Evolutionary conservation across 257 asterid species (phyloP).

Genomic region (Nyctanthes arbortristis): DNA sequence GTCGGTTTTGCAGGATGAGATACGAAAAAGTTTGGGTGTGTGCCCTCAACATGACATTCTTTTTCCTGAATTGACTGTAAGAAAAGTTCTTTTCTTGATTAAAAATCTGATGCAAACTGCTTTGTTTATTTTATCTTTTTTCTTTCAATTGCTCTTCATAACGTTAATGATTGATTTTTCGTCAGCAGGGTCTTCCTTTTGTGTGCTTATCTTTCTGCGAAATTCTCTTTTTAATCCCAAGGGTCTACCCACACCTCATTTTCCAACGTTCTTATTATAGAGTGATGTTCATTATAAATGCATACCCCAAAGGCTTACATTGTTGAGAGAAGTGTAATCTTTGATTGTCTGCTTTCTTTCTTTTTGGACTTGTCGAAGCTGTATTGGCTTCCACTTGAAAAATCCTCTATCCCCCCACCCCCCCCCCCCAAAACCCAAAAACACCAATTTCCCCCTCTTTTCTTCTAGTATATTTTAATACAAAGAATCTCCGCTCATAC

Average conservation of each 20-base stretch:
- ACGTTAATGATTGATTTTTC: not conserved
- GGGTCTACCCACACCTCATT: not conserved
- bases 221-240: not conserved
- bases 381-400: not conserved
- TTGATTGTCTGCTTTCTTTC: constrained; percentile 9
- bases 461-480: not conserved
- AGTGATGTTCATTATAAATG: not conserved
- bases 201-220: not conserved
- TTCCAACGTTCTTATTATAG: not conserved
- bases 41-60: constrained; percentile 98
- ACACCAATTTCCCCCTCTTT: not conserved
- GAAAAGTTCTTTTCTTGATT: constrained; percentile 31
- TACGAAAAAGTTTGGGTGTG: constrained; percentile 86
- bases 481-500: constrained; percentile 5
- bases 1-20: constrained; percentile 80
- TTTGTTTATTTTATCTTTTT: no score
- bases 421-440: no score
- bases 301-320: not conserved
- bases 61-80: constrained; percentile 94
- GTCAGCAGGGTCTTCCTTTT: not conserved
- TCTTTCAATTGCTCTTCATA: not conserved
- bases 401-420: no score
- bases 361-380: not conserved
- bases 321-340: not conserved
- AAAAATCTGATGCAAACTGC: constrained; percentile 1